phyloP scores from a whole-genome alignment of 2,329 filamentous ascomycete genomes.

The Ilyonectria destructans region DNA sequence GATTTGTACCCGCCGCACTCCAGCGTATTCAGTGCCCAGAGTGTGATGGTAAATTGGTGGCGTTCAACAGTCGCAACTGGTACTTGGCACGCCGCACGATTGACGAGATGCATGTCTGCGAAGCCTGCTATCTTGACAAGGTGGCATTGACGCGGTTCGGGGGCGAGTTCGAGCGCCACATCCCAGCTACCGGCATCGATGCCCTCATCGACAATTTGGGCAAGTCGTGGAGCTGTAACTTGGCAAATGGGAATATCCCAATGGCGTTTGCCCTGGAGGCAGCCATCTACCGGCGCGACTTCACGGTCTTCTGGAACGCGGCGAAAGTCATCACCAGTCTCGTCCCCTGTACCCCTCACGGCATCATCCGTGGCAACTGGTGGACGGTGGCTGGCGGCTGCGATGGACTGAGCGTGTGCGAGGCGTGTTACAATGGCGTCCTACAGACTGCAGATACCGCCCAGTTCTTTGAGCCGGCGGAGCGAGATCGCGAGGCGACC shows the following conservation, averaged over 20 bases:
- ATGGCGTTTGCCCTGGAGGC: slow-evolving; percentile 48
- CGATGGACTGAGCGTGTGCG: slow-evolving; percentile 50
- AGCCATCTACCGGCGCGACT: slow-evolving; percentile 47
- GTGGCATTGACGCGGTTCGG: slow-evolving; percentile 51
- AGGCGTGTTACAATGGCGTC: slow-evolving; percentile 54
- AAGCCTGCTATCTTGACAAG: slow-evolving; percentile 56
- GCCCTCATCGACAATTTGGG: slow-evolving; percentile 43
- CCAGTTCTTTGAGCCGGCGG: slow-evolving; percentile 49
- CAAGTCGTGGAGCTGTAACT: slow-evolving; percentile 45
- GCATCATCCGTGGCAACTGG: slow-evolving; percentile 53
- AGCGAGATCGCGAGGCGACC: slow-evolving; percentile 33
- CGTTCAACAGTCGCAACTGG: slow-evolving; percentile 48
- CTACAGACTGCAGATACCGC: slow-evolving; percentile 47
- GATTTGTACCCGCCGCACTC: slow-evolving; percentile 46
- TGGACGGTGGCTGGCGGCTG: slow-evolving; percentile 51
- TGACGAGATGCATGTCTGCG: slow-evolving; percentile 51
- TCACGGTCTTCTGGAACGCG: slow-evolving; percentile 48
- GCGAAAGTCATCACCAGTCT: slow-evolving; percentile 43
- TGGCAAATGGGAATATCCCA: slow-evolving; percentile 41
- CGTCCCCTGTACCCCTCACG: slow-evolving; percentile 49
- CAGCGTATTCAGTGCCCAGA: slow-evolving; percentile 45
- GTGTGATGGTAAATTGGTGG: slow-evolving; percentile 50
- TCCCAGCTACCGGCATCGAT: slow-evolving; percentile 42
- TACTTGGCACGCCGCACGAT: slow-evolving; percentile 45
- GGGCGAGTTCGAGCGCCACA: slow-evolving; percentile 47